Base-by-base conservation (phyloP, 177 flowering plant genomes). In the Tripterygium wilfordii region DNA sequence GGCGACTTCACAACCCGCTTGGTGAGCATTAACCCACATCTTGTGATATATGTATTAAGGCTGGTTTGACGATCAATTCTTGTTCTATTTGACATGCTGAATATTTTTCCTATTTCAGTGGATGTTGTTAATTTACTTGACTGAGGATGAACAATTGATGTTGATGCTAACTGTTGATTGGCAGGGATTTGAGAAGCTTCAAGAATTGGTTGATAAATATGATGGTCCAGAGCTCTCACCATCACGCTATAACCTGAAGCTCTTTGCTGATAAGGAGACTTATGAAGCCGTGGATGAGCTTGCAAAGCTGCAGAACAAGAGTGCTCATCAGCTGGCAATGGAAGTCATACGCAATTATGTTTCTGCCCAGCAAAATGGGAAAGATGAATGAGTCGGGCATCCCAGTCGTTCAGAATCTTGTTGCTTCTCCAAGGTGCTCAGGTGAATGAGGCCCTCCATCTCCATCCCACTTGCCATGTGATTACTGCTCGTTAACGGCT, bases 141-240 rank as follows among this genome's bases (percentile, higher is more conserved):
- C n/a, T n/a, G n/a, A n/a, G n/a, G n/a, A n/a, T n/a, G n/a, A n/a
- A n/a, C n/a, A n/a, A n/a, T n/a, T n/a, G n/a, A n/a, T n/a, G n/a
- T n/a, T n/a, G n/a, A n/a, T n/a, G n/a, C n/a, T n/a, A 10, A 8
- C 26, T 45, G 51, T 17, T 40, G 14, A 19, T 13, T 22, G 28
- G 39, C 64, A 82, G 89, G 89, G 89, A 33, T 80, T 75, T 53
- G 95, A 86, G 65, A 79, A 78, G 44, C 88, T 94, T 24, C 61
- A 75, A 36, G 90, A 76, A 58, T 51, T 70, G 51, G 89, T 89
- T 30, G 86, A 85, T 20, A 85, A 75, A 39, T 94, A 96, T 96
- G 83, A 84, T 36, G 94, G 94, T 39, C 57, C 69, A 17, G 75
- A 56, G 20, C 28, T 48, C n/a, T 20, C 64, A 37, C 42, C 84